Percentiles rank a stretch among this genome's conserved stretches.
These are phyloP conservation scores for Penicillium paradoxum DNA, from an alignment of 495 filamentous ascomycete genomes.

Conservation along the genomic window DNA sequence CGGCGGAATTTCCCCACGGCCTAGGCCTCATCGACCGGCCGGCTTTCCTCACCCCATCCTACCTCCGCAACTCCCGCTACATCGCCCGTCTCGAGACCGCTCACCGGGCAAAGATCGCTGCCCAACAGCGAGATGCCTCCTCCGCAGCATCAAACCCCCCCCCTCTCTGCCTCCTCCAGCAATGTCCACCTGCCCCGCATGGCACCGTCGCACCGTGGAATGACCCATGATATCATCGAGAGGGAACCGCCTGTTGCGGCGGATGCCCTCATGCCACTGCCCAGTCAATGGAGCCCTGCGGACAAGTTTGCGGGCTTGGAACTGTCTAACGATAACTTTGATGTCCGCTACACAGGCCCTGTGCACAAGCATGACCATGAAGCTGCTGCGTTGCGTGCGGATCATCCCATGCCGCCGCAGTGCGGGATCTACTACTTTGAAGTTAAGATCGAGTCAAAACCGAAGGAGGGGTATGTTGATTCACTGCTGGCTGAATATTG, in stretches of 20 bases:
- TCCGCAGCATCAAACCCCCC: slow-evolving; percentile 33
- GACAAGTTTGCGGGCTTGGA: slow-evolving; percentile 75
- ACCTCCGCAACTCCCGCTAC: slow-evolving; percentile 73
- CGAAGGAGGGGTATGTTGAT: slow-evolving; percentile 75
- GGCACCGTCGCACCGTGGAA: slow-evolving; percentile 69
- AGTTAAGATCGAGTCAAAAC: slow-evolving; percentile 76
- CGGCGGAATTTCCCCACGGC: slow-evolving; percentile 26
- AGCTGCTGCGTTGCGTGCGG: slow-evolving; percentile 76
- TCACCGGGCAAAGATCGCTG: slow-evolving; percentile 56
- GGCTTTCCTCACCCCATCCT: slow-evolving; percentile 72
- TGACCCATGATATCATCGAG: slow-evolving; percentile 84
- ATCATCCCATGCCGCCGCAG: slow-evolving; percentile 85
- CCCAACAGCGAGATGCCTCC: slow-evolving; percentile 43
- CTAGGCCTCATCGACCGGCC: slow-evolving; percentile 27
- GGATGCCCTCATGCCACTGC: slow-evolving; percentile 61
- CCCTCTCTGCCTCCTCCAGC: slow-evolving; percentile 60
- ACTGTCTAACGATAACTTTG: slow-evolving; percentile 65
- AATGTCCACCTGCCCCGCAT: slow-evolving; percentile 61
- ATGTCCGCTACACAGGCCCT: slow-evolving; percentile 67
- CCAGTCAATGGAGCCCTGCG: slow-evolving; percentile 73
- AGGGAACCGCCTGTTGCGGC: slow-evolving; percentile 56
- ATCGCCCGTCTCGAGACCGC: slow-evolving; percentile 66
- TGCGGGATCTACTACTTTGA: slow-evolving; percentile 97
- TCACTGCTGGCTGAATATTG: background rate
- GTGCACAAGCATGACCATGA: slow-evolving; percentile 70